Percentiles rank a stretch among this genome's conserved stretches.
phyloP scores from a whole-genome alignment of 805 yeast species.

The Tetrapisispora taiwanensis region DNA sequence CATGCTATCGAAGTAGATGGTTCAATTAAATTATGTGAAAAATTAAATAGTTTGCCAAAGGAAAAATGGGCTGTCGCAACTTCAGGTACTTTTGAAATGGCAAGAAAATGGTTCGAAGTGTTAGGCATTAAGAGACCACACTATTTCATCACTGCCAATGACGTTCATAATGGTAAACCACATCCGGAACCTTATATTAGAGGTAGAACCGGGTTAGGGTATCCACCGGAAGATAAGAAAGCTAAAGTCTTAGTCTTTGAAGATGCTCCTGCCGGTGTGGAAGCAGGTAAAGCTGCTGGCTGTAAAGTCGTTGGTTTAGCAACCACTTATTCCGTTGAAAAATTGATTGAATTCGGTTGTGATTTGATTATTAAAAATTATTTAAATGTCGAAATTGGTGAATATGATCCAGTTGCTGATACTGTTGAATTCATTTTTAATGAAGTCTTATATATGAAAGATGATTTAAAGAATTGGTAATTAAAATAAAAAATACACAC shows the following conservation, averaged over 20 bases:
- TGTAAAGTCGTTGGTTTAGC: slow-evolving; percentile 77
- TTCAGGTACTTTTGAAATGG: slow-evolving; percentile 69
- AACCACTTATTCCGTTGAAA: slow-evolving; percentile 62
- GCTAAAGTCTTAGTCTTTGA: slow-evolving; percentile 60
- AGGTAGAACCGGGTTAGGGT: slow-evolving; percentile 38
- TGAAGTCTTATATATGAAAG: slow-evolving; percentile 32
- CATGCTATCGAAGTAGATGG: slow-evolving; percentile 71
- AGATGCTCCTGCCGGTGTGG: slow-evolving; percentile 83
- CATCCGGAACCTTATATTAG: slow-evolving; percentile 71
- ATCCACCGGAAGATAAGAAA: slow-evolving; percentile 29
- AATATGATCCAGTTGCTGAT: slow-evolving; percentile 38
- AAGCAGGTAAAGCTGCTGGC: slow-evolving; percentile 77
- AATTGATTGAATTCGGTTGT: slow-evolving; percentile 68
- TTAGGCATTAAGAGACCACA: slow-evolving; percentile 55
- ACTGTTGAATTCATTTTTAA: slow-evolving; percentile 30
- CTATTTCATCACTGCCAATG: slow-evolving; percentile 73
- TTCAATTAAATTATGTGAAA: slow-evolving; percentile 50
- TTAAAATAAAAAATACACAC: not conserved
- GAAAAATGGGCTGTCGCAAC: slow-evolving; percentile 83
- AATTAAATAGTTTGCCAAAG: slow-evolving; percentile 41
- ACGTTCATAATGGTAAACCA: slow-evolving; percentile 73
- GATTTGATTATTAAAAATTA: slow-evolving; percentile 72
- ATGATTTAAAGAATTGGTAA: slow-evolving; percentile 29
- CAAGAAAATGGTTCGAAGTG: slow-evolving; percentile 67
- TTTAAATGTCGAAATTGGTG: slow-evolving; percentile 47